Conservation (phyloP, 345 rosid genomes). For the Rhodamnia argentea region DNA sequence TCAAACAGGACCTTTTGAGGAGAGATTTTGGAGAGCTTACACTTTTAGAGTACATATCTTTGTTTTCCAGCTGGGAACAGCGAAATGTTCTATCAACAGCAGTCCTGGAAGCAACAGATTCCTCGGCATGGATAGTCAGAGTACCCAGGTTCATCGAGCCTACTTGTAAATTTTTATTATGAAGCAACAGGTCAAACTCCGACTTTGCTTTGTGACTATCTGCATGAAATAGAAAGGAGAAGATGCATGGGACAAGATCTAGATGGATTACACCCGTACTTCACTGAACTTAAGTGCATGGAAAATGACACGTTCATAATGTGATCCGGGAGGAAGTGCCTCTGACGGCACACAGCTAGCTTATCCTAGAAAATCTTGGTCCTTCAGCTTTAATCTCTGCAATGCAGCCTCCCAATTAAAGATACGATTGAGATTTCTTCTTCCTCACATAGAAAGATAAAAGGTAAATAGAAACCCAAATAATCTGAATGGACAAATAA, state of each 20-base stretch:
- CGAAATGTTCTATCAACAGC: conserved; percentile 39
- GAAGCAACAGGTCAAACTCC: conserved; percentile 42
- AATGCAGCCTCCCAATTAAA: not conserved
- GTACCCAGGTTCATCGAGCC: conserved; percentile 37
- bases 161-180: conserved; percentile 18
- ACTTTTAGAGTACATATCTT: conserved; percentile 71
- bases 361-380: conserved; percentile 62
- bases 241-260: not conserved
- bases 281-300: too few species aligned
- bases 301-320: not conserved
- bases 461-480: not conserved
- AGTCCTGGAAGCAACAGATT: conserved; percentile 48
- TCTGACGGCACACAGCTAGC: conserved; percentile 62
- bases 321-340: conserved; percentile 4
- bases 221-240: conserved; percentile 4
- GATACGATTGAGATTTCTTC: not conserved
- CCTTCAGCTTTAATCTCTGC: conserved; percentile 7
- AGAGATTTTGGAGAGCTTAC: conserved; percentile 21
- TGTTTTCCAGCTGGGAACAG: conserved; percentile 53
- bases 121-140: conserved; percentile 66
- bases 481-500: not conserved
- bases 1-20: not conserved
- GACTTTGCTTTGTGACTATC: conserved; percentile 52
- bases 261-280: too few species aligned
- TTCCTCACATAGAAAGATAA: not conserved